Conservation (phyloP, 2,329 filamentous ascomycete genomes). For the Neopestalotiopsis sp. region DNA sequence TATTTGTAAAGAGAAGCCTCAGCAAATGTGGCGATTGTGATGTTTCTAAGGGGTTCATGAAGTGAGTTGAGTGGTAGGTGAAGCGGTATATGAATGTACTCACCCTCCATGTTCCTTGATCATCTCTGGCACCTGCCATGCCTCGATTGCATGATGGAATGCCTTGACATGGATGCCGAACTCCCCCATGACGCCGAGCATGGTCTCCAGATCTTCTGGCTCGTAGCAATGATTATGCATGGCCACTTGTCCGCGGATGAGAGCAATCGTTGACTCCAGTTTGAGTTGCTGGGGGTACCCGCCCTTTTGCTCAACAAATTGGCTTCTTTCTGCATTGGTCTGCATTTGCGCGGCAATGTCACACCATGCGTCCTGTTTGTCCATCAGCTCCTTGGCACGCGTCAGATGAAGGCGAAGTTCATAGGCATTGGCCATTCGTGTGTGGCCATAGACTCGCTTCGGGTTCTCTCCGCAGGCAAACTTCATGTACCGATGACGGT, state of each 20-base stretch:
- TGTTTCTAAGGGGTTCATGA: conserved; percentile 31
- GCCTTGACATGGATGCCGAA: conserved; percentile 46
- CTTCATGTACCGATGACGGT: conserved; percentile 46
- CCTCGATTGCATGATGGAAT: conserved; percentile 46
- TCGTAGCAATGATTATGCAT: conserved; percentile 52
- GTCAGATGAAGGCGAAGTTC: conserved; percentile 44
- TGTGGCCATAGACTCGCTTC: conserved; percentile 41
- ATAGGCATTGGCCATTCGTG: conserved; percentile 45
- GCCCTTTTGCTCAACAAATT: conserved; percentile 11
- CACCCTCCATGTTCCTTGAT: conserved; percentile 43
- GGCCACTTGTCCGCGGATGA: conserved; percentile 45
- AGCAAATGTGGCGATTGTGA: conserved; percentile 48
- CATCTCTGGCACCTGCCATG: conserved; percentile 46
- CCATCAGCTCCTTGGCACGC: conserved; percentile 39
- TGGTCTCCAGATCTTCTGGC: conserved; percentile 47
- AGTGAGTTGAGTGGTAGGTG: background rate
- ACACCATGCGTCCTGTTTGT: conserved; percentile 39
- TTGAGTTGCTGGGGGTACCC: conserved; percentile 39
- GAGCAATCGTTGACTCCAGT: conserved; percentile 44
- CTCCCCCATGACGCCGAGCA: conserved; percentile 46
- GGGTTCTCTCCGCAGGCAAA: conserved; percentile 54
- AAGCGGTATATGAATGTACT: conserved; percentile 22
- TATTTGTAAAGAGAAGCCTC: conserved; percentile 47
- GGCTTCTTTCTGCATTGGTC: background rate
- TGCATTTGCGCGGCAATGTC: background rate